Evolutionary conservation across 306 rosid genomes (phyloP).

Genomic region (Nissolia schottii): DNA sequence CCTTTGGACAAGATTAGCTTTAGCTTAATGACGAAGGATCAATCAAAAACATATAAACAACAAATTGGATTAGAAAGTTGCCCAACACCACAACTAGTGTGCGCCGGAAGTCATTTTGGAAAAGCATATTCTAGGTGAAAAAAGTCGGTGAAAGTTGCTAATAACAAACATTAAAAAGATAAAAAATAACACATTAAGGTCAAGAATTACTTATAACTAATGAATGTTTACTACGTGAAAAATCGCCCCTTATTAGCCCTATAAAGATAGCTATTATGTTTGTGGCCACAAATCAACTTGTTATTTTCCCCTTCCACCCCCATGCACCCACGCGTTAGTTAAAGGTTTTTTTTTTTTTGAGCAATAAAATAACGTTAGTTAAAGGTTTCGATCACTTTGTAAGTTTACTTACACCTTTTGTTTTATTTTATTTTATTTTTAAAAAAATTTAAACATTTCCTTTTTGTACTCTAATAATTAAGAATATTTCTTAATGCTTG

Average conservation of each 20-base stretch:
- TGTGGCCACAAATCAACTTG: background rate
- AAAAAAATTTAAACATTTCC: background rate
- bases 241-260: background rate
- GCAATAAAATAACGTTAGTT: no score
- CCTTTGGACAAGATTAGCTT: slow-evolving; percentile 35
- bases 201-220: slow-evolving; percentile 8
- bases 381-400: slow-evolving; percentile 9
- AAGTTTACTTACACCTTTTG: background rate
- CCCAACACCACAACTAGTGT: background rate
- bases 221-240: background rate
- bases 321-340: slow-evolving; percentile 2
- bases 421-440: no score
- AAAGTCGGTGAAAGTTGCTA: slow-evolving; percentile 17
- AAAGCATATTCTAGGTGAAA: slow-evolving; percentile 8
- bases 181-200: background rate
- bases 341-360: no score
- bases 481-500: background rate
- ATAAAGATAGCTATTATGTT: background rate
- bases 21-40: slow-evolving; percentile 93
- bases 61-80: slow-evolving; percentile 32
- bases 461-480: background rate
- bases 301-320: background rate
- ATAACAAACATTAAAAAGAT: background rate
- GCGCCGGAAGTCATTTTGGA: slow-evolving; percentile 25
- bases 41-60: slow-evolving; percentile 38